Percentiles rank a stretch among this genome's conserved stretches.
phyloP scores from a whole-genome alignment of 2,329 filamentous ascomycete species.

The Aspergillus quadricinctus region DNA sequence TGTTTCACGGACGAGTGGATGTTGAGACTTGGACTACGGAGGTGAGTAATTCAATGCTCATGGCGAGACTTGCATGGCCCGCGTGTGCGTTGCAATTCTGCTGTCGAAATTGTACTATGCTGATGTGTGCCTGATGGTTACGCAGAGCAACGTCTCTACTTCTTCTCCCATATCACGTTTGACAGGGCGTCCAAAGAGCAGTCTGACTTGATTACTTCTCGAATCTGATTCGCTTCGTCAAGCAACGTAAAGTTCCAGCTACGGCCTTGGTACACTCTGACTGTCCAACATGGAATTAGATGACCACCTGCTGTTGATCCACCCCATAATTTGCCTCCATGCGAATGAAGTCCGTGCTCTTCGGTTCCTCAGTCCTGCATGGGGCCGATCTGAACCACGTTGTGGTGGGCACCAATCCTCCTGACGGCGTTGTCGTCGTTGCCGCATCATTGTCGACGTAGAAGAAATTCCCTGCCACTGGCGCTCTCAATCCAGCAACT shows the following conservation, averaged over 20 bases:
- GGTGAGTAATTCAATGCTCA: not conserved
- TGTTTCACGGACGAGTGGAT: slow-evolving; percentile 7
- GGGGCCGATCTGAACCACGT: slow-evolving; percentile 17
- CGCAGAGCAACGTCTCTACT: not conserved
- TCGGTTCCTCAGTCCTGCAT: slow-evolving; percentile 6
- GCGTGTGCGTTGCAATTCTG: not conserved
- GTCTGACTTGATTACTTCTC: not conserved
- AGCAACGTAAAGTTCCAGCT: not conserved
- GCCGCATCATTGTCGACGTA: slow-evolving; percentile 27
- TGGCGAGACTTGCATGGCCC: not conserved
- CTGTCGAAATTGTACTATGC: not conserved
- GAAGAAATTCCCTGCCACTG: slow-evolving; percentile 39
- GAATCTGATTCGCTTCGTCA: not conserved
- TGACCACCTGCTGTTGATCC: not conserved
- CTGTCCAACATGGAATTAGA: not conserved
- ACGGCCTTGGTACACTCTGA: not conserved
- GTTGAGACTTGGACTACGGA: not conserved
- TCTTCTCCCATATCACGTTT: not conserved
- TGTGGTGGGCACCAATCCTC: slow-evolving; percentile 8
- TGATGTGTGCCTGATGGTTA: not conserved
- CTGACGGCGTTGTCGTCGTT: slow-evolving; percentile 4
- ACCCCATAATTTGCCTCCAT: not conserved
- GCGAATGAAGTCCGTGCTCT: not conserved
- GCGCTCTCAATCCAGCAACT: slow-evolving; percentile 25
- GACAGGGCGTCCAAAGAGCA: not conserved